phyloP scores from a whole-genome alignment of 495 filamentous ascomycete species.

The Aspergillus coremiiformis region DNA sequence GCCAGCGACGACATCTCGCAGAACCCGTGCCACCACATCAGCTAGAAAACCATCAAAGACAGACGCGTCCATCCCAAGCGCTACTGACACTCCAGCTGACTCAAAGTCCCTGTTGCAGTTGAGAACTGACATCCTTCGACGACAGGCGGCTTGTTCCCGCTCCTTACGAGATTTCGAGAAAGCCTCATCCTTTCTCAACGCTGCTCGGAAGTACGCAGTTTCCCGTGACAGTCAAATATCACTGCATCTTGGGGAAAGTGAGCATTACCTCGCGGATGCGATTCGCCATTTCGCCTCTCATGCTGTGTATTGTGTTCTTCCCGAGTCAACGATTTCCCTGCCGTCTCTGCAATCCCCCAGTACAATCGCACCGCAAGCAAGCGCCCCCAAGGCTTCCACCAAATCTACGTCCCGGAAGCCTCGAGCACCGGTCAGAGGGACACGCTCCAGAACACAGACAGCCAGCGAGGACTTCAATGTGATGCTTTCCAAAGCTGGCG shows the following conservation, averaged over 20 bases:
- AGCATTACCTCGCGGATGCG: slow-evolving; percentile 49
- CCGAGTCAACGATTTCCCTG: slow-evolving; percentile 83
- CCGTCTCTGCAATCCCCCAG: slow-evolving; percentile 50
- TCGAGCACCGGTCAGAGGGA: slow-evolving; percentile 22
- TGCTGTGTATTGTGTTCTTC: slow-evolving; percentile 78
- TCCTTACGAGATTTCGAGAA: slow-evolving; percentile 34
- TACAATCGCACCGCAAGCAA: slow-evolving; percentile 17
- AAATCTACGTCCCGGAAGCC: slow-evolving; percentile 20
- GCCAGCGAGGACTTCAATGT: slow-evolving; percentile 33
- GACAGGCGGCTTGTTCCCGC: slow-evolving; percentile 49
- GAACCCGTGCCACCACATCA: slow-evolving; percentile 31
- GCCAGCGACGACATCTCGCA: slow-evolving; percentile 14
- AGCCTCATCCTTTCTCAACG: slow-evolving; percentile 25
- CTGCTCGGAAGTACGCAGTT: slow-evolving; percentile 29
- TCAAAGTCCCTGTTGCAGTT: slow-evolving; percentile 50
- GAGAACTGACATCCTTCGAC: slow-evolving; percentile 54
- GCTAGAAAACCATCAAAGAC: slow-evolving; percentile 22
- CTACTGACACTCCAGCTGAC: slow-evolving; percentile 36
- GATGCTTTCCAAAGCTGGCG: slow-evolving; percentile 37
- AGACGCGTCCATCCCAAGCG: slow-evolving; percentile 16
- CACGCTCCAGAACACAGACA: slow-evolving; percentile 27
- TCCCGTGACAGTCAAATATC: slow-evolving; percentile 35
- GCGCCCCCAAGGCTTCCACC: slow-evolving; percentile 9
- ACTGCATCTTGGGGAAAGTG: slow-evolving; percentile 36
- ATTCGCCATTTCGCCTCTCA: slow-evolving; percentile 64